phyloP scores from a whole-genome alignment of 2,329 filamentous ascomycete genomes.

The Cadophora sp. region DNA sequence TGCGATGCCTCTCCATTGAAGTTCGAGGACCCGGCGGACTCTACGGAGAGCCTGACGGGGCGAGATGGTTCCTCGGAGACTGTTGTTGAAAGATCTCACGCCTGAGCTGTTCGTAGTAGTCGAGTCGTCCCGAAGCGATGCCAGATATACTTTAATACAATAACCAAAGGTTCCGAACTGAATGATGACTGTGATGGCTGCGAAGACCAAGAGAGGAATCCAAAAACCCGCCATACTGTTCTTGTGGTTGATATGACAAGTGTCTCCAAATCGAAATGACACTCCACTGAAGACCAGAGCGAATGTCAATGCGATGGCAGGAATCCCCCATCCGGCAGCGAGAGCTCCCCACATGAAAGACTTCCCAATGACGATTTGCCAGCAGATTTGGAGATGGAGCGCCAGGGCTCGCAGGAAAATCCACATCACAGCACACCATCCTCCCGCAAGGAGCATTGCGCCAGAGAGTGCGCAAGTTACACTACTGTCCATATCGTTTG shows the following conservation, averaged over 20 bases:
- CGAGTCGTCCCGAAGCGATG: conserved; percentile 77
- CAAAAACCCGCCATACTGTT: conserved; percentile 86
- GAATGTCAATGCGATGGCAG: conserved; percentile 74
- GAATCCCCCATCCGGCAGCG: conserved; percentile 82
- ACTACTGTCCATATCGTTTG: conserved; percentile 86
- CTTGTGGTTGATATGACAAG: conserved; percentile 92
- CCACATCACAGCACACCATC: conserved; percentile 87
- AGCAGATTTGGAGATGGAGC: conserved; percentile 96
- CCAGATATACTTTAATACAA: conserved; percentile 93
- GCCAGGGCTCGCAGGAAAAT: conserved; percentile 88
- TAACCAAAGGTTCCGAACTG: conserved; percentile 89
- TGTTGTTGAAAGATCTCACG: conserved; percentile 77
- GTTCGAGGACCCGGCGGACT: conserved; percentile 82
- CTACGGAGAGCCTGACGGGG: conserved; percentile 88
- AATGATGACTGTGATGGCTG: conserved; percentile 76
- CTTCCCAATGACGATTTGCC: conserved; percentile 88
- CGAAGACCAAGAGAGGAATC: conserved; percentile 84
- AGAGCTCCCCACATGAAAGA: conserved; percentile 90
- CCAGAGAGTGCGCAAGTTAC: conserved; percentile 88
- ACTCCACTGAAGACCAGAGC: conserved; percentile 88
- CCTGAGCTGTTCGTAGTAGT: conserved; percentile 74
- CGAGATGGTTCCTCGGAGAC: conserved; percentile 71
- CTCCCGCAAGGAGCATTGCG: conserved; percentile 83
- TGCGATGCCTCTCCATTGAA: conserved; percentile 93
- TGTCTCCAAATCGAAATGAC: conserved; percentile 88